These are phyloP conservation scores for Cystofilobasidium bisporidii DNA, from an alignment of 768 basidiomycete genomes.

Conservation along the genomic window DNA sequence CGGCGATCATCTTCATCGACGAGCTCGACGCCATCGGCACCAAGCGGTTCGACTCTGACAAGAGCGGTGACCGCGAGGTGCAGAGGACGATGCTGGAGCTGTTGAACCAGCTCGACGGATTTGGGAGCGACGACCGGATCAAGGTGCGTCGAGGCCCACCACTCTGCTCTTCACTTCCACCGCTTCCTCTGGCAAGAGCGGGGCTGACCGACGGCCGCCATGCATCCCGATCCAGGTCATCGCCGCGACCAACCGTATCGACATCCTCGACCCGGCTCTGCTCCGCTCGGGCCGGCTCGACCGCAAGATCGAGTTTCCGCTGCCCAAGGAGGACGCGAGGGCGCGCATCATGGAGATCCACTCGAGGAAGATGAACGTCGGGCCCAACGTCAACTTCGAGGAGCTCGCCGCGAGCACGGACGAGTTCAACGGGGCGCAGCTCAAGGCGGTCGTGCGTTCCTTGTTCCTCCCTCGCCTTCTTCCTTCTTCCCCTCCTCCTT, in stretches of 20 bases:
- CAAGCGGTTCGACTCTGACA: conserved; percentile 96
- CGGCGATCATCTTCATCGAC: conserved; percentile 98
- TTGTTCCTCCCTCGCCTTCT: not conserved
- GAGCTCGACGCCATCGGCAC: conserved; percentile 98
- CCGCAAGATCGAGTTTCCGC: conserved; percentile 95
- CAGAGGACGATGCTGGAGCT: conserved; percentile 99
- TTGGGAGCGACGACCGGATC: conserved; percentile 92
- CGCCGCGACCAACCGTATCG: conserved; percentile 96
- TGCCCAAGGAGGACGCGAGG: conserved; percentile 92
- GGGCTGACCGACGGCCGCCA: too few species aligned
- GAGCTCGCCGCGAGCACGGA: conserved; percentile 94
- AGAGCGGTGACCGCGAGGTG: conserved; percentile 98
- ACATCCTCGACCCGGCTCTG: conserved; percentile 96
- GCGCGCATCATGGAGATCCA: conserved; percentile 95
- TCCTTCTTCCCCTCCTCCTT: not conserved
- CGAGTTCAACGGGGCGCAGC: conserved; percentile 93
- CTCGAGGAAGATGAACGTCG: conserved; percentile 86
- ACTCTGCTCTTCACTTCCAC: not conserved
- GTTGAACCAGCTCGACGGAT: conserved; percentile 95
- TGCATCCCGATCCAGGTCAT: too few species aligned
- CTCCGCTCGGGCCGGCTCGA: conserved; percentile 95
- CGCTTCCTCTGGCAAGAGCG: too few species aligned
- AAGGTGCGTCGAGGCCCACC: conserved; percentile 58
- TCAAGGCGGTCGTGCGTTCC: conserved; percentile 20
- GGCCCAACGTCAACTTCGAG: conserved; percentile 85